These are phyloP conservation scores for Geotrichum citri-aurantii DNA, from an alignment of 1,139 yeast species.

Conservation along the genomic window DNA sequence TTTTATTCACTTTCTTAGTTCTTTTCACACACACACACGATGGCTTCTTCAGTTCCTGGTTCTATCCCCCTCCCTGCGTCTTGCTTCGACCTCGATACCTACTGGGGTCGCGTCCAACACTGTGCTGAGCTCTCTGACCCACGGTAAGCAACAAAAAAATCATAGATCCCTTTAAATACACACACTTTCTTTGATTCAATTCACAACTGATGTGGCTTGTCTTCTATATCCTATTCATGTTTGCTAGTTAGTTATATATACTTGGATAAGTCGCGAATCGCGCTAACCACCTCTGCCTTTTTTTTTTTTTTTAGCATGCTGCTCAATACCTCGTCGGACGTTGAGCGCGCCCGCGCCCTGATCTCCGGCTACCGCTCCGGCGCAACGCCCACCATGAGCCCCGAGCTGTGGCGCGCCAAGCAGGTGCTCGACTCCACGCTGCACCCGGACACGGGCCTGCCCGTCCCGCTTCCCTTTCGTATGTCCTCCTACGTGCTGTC, in stretches of 20 bases:
- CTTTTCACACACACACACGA: slow-evolving; percentile 31
- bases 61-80: slow-evolving; percentile 73
- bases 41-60: slow-evolving; percentile 89
- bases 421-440: slow-evolving; percentile 77
- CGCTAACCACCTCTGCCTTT: neutral
- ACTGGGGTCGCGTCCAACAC: slow-evolving; percentile 90
- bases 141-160: slow-evolving; percentile 24
- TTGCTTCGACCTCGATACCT: slow-evolving; percentile 68
- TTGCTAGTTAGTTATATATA: too few species aligned
- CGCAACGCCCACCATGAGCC: slow-evolving; percentile 52
- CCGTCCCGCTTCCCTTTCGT: slow-evolving; percentile 86
- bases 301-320: slow-evolving; percentile 48
- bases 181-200: too few species aligned
- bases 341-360: slow-evolving; percentile 52
- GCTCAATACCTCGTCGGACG: slow-evolving; percentile 59
- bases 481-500: slow-evolving; percentile 95
- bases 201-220: too few species aligned
- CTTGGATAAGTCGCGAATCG: too few species aligned
- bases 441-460: slow-evolving; percentile 94
- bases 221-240: too few species aligned
- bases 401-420: slow-evolving; percentile 87
- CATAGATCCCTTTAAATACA: neutral
- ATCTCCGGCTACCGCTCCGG: slow-evolving; percentile 74
- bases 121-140: slow-evolving; percentile 94
- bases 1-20: too few species aligned